phyloP scores from a whole-genome alignment of 768 basidiomycete species.

The Sporobolomyces pararoseus region DNA sequence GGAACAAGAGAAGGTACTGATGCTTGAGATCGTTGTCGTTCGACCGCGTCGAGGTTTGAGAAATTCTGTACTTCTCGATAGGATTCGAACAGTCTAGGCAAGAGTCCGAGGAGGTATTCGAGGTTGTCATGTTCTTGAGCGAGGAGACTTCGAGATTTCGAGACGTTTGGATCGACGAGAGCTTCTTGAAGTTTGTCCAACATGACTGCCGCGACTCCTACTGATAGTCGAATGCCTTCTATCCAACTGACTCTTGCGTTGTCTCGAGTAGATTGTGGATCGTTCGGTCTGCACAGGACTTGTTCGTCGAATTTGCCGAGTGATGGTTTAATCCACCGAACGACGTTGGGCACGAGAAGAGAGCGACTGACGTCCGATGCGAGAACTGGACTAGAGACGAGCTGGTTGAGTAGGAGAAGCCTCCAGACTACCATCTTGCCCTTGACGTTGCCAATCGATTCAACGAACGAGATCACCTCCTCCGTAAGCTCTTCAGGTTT shows the following conservation, averaged over 20 bases:
- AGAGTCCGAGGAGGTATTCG: constrained; percentile 72
- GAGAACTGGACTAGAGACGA: constrained; percentile 83
- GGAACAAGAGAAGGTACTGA: constrained; percentile 62
- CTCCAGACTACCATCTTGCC: constrained; percentile 91
- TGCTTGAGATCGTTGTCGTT: constrained; percentile 60
- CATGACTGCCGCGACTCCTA: constrained; percentile 83
- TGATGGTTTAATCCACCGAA: constrained; percentile 91
- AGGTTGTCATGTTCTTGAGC: constrained; percentile 86
- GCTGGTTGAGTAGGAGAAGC: constrained; percentile 85
- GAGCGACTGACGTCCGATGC: constrained; percentile 74
- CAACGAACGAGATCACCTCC: constrained; percentile 79
- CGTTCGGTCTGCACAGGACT: constrained; percentile 58
- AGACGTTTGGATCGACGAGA: constrained; percentile 64
- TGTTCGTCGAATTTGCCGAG: constrained; percentile 89
- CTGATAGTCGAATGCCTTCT: constrained; percentile 81
- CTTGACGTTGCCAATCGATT: constrained; percentile 68
- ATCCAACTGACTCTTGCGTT: constrained; percentile 78
- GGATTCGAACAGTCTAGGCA: constrained; percentile 80
- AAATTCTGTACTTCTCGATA: constrained; percentile 76
- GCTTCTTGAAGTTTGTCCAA: constrained; percentile 81
- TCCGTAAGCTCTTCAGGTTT: constrained; percentile 76
- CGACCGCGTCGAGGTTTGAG: constrained; percentile 65
- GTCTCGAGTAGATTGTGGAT: constrained; percentile 66
- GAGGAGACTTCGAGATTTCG: constrained; percentile 61
- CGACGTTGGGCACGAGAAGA: constrained; percentile 76